A percentile compares a stretch with the other conserved stretches of the same genome.
phyloP scores from a whole-genome alignment of 441 rosid genomes.

The Erodium texanum region DNA sequence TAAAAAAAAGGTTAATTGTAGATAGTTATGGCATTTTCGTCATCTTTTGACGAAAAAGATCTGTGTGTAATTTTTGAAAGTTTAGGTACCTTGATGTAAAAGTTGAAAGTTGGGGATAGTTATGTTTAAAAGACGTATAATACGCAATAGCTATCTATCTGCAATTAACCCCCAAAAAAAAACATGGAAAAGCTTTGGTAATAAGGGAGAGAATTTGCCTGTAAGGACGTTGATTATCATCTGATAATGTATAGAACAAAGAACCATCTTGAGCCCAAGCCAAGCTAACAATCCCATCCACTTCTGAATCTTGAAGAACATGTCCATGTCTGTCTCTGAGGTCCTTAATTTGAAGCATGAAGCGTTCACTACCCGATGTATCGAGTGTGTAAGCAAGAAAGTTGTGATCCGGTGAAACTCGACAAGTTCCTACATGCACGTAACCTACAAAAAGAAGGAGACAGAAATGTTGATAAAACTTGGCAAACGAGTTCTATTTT shows the following conservation, averaged over 20 bases:
- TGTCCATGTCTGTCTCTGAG: conserved; percentile 39
- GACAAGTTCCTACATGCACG: conserved; percentile 73
- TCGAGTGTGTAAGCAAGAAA: conserved; percentile 81
- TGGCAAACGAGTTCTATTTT: neutral
- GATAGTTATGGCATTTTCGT: too few relatives aligned
- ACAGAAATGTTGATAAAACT: neutral
- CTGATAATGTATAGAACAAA: conserved; percentile 59
- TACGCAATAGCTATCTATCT: too few relatives aligned
- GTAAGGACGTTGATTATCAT: conserved; percentile 66
- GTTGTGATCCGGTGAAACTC: conserved; percentile 78
- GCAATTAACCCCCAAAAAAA: neutral
- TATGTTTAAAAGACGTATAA: too few relatives aligned
- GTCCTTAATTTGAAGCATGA: conserved; percentile 73
- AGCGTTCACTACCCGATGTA: conserved; percentile 53
- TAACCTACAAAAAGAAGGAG: conserved; percentile 34
- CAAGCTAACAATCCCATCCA: conserved; percentile 66
- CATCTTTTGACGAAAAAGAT: too few relatives aligned
- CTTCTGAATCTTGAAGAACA: conserved; percentile 40
- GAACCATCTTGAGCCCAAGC: conserved; percentile 80
- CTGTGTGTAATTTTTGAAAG: too few relatives aligned
- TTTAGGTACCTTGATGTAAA: too few relatives aligned
- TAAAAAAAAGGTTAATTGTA: too few relatives aligned
- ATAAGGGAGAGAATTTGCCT: conserved; percentile 33
- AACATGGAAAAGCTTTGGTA: conserved; percentile 3
- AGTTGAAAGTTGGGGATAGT: too few relatives aligned